Evolutionary conservation across 208 protist species (phyloP).

Genomic region (Herpetomonas samuelpessoai): DNA sequence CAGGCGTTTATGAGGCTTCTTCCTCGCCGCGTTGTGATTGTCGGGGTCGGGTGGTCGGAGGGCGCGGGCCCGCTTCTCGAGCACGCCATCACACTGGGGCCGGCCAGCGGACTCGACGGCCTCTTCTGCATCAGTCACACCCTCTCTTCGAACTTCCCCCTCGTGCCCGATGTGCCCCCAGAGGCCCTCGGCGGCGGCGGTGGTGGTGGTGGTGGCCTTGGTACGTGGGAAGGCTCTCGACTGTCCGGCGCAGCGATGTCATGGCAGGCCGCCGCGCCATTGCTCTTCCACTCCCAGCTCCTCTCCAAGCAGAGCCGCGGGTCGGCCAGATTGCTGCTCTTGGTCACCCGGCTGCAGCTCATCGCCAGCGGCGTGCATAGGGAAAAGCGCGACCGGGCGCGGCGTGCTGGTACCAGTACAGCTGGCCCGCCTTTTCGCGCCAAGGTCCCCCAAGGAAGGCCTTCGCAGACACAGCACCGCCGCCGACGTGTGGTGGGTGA

Average conservation of each 20-base stretch:
- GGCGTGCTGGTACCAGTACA: neutral
- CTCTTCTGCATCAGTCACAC: slow-evolving; percentile 40
- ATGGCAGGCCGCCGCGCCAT: neutral
- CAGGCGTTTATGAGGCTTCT: neutral
- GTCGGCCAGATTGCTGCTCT: slow-evolving; percentile 24
- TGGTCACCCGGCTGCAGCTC: slow-evolving; percentile 33
- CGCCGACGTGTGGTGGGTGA: no score
- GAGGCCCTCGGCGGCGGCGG: neutral
- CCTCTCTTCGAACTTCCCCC: slow-evolving; percentile 30
- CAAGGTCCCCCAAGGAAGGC: no score
- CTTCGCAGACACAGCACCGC: no score
- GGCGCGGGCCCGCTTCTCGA: slow-evolving; percentile 34
- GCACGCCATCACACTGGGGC: slow-evolving; percentile 28
- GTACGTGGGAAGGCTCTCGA: no score
- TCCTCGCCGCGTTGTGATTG: slow-evolving; percentile 12
- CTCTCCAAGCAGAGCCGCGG: slow-evolving; percentile 21
- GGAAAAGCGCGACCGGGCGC: neutral
- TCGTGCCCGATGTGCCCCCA: slow-evolving; percentile 15
- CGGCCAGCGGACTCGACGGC: slow-evolving; percentile 18
- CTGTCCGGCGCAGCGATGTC: neutral
- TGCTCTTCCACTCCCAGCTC: slow-evolving; percentile 17
- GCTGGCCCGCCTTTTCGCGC: no score
- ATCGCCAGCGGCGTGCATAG: slow-evolving; percentile 21
- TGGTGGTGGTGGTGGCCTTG: neutral
- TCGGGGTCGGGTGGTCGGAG: slow-evolving; percentile 44